A percentile compares a stretch with the other conserved stretches of the same genome.
These are phyloP conservation scores for Mucor indicus DNA, from an alignment of 371 early-diverging fungal species.

Conservation along the genomic window DNA sequence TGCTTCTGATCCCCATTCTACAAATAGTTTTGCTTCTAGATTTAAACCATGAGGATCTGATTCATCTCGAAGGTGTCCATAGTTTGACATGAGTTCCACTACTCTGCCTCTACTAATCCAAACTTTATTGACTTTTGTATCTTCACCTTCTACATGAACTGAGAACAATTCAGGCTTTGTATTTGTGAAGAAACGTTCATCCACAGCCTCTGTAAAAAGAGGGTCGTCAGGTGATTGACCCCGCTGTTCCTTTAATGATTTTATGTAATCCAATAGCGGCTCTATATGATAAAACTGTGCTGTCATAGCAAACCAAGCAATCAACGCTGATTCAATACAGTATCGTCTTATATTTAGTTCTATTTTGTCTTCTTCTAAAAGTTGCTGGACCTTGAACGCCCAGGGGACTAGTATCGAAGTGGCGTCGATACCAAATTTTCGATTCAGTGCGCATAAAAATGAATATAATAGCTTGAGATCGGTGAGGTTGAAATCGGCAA, in stretches of 20 bases:
- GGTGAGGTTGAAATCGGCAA: slow-evolving; percentile 37
- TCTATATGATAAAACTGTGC: slow-evolving; percentile 30
- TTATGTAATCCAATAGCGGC: slow-evolving; percentile 16
- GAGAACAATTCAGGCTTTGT: background rate
- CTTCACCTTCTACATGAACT: background rate
- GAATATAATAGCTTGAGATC: slow-evolving; percentile 57
- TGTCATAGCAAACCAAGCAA: slow-evolving; percentile 43
- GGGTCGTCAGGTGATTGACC: background rate
- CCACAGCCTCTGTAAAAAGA: background rate
- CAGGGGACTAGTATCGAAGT: slow-evolving; percentile 58
- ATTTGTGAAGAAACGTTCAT: background rate
- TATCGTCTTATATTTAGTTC: slow-evolving; percentile 42
- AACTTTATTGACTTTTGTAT: background rate
- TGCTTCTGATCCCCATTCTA: slow-evolving; percentile 42
- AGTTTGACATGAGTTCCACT: slow-evolving; percentile 25
- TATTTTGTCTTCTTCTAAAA: slow-evolving; percentile 20
- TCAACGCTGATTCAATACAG: slow-evolving; percentile 49
- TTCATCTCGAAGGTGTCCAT: slow-evolving; percentile 24
- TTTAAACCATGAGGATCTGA: slow-evolving; percentile 39
- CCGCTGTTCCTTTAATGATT: background rate
- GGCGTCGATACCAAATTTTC: slow-evolving; percentile 57
- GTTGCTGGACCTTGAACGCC: slow-evolving; percentile 57
- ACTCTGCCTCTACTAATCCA: slow-evolving; percentile 28
- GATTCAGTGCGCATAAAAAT: slow-evolving; percentile 46
- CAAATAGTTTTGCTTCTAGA: slow-evolving; percentile 41